Percentiles rank a stretch among this genome's conserved stretches.
Conservation (phyloP, 2,329 filamentous ascomycete species). For the Fusarium sp. region DNA sequence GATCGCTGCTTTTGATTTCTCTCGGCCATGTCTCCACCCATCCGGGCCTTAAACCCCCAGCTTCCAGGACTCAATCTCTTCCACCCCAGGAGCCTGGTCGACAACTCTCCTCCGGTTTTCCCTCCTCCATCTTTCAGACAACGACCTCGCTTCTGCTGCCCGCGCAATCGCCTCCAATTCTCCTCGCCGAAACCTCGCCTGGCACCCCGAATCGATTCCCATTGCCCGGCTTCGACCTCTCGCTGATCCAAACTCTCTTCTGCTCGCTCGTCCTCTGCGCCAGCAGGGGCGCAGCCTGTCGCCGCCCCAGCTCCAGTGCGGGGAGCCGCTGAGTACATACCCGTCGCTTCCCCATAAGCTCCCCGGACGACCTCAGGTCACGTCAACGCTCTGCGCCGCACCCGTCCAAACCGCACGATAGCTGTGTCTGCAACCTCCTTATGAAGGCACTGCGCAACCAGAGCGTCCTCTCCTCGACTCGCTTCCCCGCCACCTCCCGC, state of each 20-base stretch:
- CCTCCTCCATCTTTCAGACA: conserved; percentile 31
- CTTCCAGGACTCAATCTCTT: conserved; percentile 41
- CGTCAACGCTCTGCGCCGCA: conserved; percentile 35
- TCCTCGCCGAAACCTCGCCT: conserved; percentile 6
- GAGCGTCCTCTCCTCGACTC: conserved; percentile 7
- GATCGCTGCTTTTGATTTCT: conserved; percentile 38
- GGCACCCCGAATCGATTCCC: conserved; percentile 4
- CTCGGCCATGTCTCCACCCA: conserved; percentile 37
- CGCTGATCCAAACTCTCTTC: conserved; percentile 25
- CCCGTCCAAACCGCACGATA: conserved; percentile 25
- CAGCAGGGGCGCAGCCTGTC: conserved; percentile 37
- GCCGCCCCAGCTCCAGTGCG: conserved; percentile 39
- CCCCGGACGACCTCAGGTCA: conserved; percentile 35
- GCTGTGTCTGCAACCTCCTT: conserved; percentile 18
- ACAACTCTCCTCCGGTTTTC: conserved; percentile 29
- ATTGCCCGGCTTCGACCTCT: conserved; percentile 8
- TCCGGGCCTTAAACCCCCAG: conserved; percentile 43
- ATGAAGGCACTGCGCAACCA: conserved; percentile 27
- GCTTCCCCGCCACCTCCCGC: conserved; percentile 4
- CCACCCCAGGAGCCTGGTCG: conserved; percentile 34
- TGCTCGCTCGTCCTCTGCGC: conserved; percentile 24
- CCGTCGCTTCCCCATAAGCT: conserved; percentile 40
- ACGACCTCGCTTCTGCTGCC: conserved; percentile 18
- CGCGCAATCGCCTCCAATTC: conserved; percentile 3
- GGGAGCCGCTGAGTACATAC: conserved; percentile 44